phyloP scores from a whole-genome alignment of 2,329 filamentous ascomycete species.

The Fusarium dimerum region DNA sequence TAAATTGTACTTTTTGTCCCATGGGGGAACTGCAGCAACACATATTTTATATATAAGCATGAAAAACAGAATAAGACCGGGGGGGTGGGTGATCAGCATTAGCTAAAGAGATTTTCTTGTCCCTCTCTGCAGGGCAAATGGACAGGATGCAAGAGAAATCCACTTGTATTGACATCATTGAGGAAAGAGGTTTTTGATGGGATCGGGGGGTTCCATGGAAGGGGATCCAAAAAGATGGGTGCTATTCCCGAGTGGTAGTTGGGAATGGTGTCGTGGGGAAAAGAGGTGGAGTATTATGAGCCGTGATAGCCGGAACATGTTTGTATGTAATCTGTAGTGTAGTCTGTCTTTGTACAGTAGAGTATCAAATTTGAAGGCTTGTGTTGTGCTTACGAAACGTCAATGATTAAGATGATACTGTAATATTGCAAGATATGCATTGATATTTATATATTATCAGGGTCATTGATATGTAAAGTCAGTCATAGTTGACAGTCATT shows the following conservation, averaged over 20 bases:
- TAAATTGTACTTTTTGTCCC: too few relatives aligned
- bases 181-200: too few relatives aligned
- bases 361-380: too few relatives aligned
- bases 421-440: too few relatives aligned
- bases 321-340: background rate
- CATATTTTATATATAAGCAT: slow-evolving; percentile 9
- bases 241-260: background rate
- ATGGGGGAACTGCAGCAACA: too few relatives aligned
- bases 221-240: background rate
- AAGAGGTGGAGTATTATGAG: slow-evolving; percentile 9
- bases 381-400: too few relatives aligned
- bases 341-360: background rate
- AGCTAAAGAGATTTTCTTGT: too few relatives aligned
- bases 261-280: slow-evolving; percentile 4
- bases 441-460: too few relatives aligned
- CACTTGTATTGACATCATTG: background rate
- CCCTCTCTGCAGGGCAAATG: background rate
- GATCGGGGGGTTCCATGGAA: background rate
- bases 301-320: slow-evolving; percentile 15
- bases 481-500: too few relatives aligned
- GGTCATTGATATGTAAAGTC: too few relatives aligned
- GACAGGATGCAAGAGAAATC: background rate
- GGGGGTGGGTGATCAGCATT: too few relatives aligned
- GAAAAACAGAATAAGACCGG: slow-evolving; percentile 1
- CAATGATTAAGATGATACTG: too few relatives aligned